phyloP scores from a whole-genome alignment of 2,329 filamentous ascomycete species.

The Clonostachys chloroleuca region DNA sequence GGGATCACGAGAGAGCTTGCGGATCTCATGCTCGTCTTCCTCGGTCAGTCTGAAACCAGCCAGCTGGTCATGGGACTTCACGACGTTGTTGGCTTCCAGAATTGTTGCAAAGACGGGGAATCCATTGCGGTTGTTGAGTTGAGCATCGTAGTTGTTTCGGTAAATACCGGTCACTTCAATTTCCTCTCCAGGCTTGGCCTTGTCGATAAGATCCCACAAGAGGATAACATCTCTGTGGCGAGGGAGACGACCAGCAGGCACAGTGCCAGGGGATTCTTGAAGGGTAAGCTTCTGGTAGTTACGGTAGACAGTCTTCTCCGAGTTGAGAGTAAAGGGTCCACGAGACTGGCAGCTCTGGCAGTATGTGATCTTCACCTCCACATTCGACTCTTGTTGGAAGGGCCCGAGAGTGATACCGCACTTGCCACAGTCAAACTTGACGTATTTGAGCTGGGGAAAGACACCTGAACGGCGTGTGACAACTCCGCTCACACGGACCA shows the following conservation, averaged over 20 bases:
- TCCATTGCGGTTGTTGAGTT: constrained; percentile 96
- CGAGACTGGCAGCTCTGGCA: constrained; percentile 95
- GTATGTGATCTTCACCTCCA: constrained; percentile 93
- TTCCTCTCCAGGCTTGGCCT: constrained; percentile 94
- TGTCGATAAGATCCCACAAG: constrained; percentile 95
- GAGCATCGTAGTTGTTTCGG: constrained; percentile 96
- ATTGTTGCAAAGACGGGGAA: constrained; percentile 98
- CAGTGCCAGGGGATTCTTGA: constrained; percentile 94
- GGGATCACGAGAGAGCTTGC: constrained; percentile 81
- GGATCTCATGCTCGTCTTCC: constrained; percentile 89
- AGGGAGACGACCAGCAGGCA: constrained; percentile 90
- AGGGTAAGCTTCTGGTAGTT: constrained; percentile 98
- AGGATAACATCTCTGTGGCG: constrained; percentile 92
- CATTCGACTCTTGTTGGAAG: constrained; percentile 95
- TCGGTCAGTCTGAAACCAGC: constrained; percentile 94
- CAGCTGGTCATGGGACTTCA: constrained; percentile 96
- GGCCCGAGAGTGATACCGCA: constrained; percentile 89
- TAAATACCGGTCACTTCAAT: constrained; percentile 97
- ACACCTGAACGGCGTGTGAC: constrained; percentile 93
- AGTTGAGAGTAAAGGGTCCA: constrained; percentile 92
- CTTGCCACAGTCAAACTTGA: constrained; percentile 96
- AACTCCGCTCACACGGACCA: constrained; percentile 91
- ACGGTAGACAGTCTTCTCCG: constrained; percentile 95
- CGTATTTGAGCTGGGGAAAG: constrained; percentile 96
- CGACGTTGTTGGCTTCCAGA: constrained; percentile 92